A percentile compares a stretch with the other conserved stretches of the same genome.
phyloP scores from a whole-genome alignment of 2,329 filamentous ascomycete species.

The Raffaelea ambrosiae region DNA sequence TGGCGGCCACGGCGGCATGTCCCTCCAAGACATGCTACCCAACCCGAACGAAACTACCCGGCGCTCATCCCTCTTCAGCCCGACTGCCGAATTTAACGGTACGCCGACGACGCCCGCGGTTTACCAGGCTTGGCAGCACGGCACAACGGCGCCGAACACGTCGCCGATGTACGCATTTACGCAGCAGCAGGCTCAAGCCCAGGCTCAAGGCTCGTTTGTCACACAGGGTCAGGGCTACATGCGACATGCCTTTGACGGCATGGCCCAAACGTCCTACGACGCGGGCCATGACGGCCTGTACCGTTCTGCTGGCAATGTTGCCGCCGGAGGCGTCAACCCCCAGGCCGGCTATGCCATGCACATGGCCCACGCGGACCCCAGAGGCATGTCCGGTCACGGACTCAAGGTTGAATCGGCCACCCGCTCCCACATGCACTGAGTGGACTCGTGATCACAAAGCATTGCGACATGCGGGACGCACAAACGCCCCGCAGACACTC shows the following conservation, averaged over 20 bases:
- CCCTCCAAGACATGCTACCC: slow-evolving; percentile 36
- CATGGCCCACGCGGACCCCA: slow-evolving; percentile 11
- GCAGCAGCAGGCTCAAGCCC: slow-evolving; percentile 23
- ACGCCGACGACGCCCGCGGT: slow-evolving; percentile 26
- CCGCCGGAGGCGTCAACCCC: slow-evolving; percentile 10
- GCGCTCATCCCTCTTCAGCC: slow-evolving; percentile 34
- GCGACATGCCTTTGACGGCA: slow-evolving; percentile 18
- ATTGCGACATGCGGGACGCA: too few relatives aligned
- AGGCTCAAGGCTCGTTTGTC: slow-evolving; percentile 16
- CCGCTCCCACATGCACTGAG: slow-evolving; percentile 10
- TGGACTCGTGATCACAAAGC: background rate
- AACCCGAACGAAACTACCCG: slow-evolving; percentile 35
- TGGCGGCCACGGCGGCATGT: slow-evolving; percentile 25
- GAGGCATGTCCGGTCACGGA: slow-evolving; percentile 8
- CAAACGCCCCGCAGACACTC: too few relatives aligned
- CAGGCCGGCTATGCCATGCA: slow-evolving; percentile 15
- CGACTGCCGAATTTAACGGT: slow-evolving; percentile 35
- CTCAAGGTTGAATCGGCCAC: slow-evolving; percentile 13
- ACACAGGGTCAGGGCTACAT: slow-evolving; percentile 20
- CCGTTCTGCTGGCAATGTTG: slow-evolving; percentile 12
- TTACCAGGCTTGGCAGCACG: slow-evolving; percentile 37
- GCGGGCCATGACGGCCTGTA: slow-evolving; percentile 18
- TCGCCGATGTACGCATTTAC: slow-evolving; percentile 38
- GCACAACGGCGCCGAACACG: slow-evolving; percentile 30
- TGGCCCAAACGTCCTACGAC: slow-evolving; percentile 19